Evolutionary conservation across 495 filamentous ascomycete species (phyloP).

Genomic region (Podospora conica): DNA sequence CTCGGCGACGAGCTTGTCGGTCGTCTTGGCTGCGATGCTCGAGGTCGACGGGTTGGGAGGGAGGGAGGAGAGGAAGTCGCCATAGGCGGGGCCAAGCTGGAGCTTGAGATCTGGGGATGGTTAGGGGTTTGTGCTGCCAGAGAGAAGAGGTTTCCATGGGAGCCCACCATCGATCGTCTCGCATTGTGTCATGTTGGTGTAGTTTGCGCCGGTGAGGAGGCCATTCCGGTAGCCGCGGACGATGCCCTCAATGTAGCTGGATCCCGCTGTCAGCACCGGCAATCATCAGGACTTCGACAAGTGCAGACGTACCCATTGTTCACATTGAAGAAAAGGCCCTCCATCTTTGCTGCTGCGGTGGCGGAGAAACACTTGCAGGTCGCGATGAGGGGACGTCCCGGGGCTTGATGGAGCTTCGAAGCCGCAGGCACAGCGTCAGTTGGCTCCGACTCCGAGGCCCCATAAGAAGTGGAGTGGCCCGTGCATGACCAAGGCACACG

Average conservation of each 20-base stretch:
- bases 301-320: slow-evolving; percentile 67
- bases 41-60: slow-evolving; percentile 97
- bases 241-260: slow-evolving; percentile 91
- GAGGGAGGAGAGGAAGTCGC: slow-evolving; percentile 90
- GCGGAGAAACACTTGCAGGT: slow-evolving; percentile 5
- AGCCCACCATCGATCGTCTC: slow-evolving; percentile 89
- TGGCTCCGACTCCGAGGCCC: too few species aligned
- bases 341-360: slow-evolving; percentile 53
- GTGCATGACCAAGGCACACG: not conserved
- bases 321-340: slow-evolving; percentile 93
- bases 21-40: slow-evolving; percentile 86
- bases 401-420: slow-evolving; percentile 16
- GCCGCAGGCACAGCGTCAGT: not conserved
- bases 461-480: slow-evolving; percentile 1
- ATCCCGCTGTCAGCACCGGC: slow-evolving; percentile 26
- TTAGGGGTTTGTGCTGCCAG: not conserved
- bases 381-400: slow-evolving; percentile 11
- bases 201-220: slow-evolving; percentile 85
- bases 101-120: slow-evolving; percentile 77
- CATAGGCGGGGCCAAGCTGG: slow-evolving; percentile 92
- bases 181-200: slow-evolving; percentile 95
- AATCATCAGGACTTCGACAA: not conserved
- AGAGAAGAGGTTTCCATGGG: not conserved
- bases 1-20: slow-evolving; percentile 95
- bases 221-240: slow-evolving; percentile 94